phyloP scores from a whole-genome alignment of 202 grass and related monocot genomes.

The Bolboschoenoplectus hybrid region DNA sequence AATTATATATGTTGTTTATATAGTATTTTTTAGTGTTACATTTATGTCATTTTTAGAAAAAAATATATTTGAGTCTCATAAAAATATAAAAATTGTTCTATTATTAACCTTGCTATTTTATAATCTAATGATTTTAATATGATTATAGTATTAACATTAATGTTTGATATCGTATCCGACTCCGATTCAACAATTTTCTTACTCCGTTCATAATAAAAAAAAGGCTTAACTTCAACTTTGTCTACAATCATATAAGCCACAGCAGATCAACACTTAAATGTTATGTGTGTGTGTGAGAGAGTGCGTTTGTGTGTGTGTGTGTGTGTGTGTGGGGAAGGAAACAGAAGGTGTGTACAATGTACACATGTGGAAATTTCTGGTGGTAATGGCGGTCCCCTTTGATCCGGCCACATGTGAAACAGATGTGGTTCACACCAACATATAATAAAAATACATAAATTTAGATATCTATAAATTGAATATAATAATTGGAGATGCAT shows the following conservation, averaged over 20 bases:
- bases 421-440: constrained; percentile 26
- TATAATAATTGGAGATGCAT: neutral
- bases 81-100: no score
- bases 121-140: no score
- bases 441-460: neutral
- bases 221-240: neutral
- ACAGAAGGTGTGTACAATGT: constrained; percentile 2
- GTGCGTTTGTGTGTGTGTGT: neutral
- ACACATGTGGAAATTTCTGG: constrained; percentile 23
- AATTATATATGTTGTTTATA: no score
- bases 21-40: no score
- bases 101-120: no score
- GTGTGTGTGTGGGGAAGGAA: constrained; percentile 2
- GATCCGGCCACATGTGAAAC: constrained; percentile 33
- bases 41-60: no score
- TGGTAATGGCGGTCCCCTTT: constrained; percentile 38
- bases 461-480: constrained; percentile 8
- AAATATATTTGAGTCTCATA: no score
- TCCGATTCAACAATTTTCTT: no score
- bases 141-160: no score
- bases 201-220: no score
- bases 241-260: neutral
- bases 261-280: neutral
- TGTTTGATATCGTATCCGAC: no score
- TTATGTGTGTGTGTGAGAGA: neutral